Percentiles rank a stretch among this genome's conserved stretches.
These are phyloP conservation scores for Buddleja alternifolia DNA, from an alignment of 257 asterid genomes.

Conservation along the genomic window DNA sequence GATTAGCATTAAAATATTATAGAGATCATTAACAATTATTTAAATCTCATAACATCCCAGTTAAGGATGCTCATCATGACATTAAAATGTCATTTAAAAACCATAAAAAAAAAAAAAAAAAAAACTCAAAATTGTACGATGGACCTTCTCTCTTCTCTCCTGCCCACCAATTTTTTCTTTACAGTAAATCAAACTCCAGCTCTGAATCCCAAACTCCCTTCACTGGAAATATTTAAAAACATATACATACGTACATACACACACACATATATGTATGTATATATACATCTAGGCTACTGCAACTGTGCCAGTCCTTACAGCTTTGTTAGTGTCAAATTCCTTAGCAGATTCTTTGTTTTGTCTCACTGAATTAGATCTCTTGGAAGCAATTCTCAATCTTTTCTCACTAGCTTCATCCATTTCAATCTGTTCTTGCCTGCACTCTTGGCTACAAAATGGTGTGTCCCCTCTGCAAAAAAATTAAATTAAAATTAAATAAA, in stretches of 20 bases:
- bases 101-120: background rate
- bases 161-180: conserved; percentile 22
- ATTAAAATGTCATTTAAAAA: conserved; percentile 17
- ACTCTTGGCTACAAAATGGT: conserved; percentile 49
- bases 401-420: conserved; percentile 37
- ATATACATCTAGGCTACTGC: conserved; percentile 51
- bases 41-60: conserved; percentile 28
- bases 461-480: conserved; percentile 35
- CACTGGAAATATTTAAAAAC: too few species aligned
- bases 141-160: conserved; percentile 21
- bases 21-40: conserved; percentile 18
- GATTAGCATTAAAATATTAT: background rate
- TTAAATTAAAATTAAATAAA: background rate
- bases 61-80: conserved; percentile 16
- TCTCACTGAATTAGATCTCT: conserved; percentile 44
- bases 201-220: conserved; percentile 30
- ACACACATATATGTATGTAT: background rate
- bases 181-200: conserved; percentile 34
- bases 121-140: conserved; percentile 37
- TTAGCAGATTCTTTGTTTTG: conserved; percentile 41
- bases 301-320: conserved; percentile 53
- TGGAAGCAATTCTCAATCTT: conserved; percentile 30
- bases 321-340: conserved; percentile 51
- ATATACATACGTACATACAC: too few species aligned
- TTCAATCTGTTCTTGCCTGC: conserved; percentile 44